Conservation (phyloP, 257 asterid species). For the Eustoma russellianum region DNA sequence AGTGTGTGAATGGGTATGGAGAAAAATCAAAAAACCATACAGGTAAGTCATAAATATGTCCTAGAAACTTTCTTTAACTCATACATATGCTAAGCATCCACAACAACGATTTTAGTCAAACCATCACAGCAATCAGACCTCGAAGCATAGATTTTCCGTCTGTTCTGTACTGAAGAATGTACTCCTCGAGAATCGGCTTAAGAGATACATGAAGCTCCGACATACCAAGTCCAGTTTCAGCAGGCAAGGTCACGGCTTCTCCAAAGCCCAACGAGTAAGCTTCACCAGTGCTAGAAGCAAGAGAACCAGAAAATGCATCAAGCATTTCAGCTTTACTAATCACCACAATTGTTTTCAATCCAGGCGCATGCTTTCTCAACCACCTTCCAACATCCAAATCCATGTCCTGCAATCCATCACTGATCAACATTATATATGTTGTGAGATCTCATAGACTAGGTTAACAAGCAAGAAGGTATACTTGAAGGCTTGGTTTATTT, state of each 20-base stretch:
- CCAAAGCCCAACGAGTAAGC: conserved; percentile 90
- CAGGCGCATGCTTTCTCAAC: conserved; percentile 87
- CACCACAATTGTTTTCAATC: conserved; percentile 59
- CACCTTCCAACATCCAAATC: conserved; percentile 97
- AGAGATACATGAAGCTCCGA: conserved; percentile 62
- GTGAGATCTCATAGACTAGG: no score
- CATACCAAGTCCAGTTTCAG: conserved; percentile 93
- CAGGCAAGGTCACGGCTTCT: conserved; percentile 86
- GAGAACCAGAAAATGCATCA: conserved; percentile 63
- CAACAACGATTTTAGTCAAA: no score
- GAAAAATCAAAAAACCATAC: no score
- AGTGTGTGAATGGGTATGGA: no score
- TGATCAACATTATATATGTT: conserved; percentile 7
- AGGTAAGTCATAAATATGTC: no score
- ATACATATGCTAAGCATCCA: no score
- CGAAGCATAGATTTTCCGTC: conserved; percentile 27
- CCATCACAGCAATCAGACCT: not conserved
- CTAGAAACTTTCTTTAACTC: no score
- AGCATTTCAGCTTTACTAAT: conserved; percentile 95
- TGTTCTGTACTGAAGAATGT: conserved; percentile 29
- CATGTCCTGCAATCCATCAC: conserved; percentile 85
- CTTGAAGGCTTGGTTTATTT: no score
- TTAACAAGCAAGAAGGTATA: no score
- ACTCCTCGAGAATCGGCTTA: conserved; percentile 67
- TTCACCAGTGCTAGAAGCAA: conserved; percentile 76